Conservation (phyloP, 2,329 filamentous ascomycete species). For the Fusarium heterosporum region DNA sequence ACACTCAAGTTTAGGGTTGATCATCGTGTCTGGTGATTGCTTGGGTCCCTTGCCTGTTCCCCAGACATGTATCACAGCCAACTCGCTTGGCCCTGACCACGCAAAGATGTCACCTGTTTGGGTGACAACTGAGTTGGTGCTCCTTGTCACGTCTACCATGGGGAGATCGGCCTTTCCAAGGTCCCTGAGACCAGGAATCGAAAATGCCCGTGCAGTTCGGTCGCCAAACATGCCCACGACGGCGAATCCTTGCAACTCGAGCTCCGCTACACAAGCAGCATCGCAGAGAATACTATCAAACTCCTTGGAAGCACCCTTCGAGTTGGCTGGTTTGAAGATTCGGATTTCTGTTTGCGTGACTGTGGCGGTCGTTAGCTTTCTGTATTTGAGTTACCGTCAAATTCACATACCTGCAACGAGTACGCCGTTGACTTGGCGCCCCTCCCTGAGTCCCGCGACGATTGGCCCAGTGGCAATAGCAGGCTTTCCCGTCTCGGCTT, state of each 20-base stretch:
- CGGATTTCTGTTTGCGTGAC: constrained; percentile 78
- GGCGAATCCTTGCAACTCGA: constrained; percentile 79
- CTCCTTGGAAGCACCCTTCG: constrained; percentile 91
- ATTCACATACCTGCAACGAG: constrained; percentile 75
- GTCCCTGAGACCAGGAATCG: constrained; percentile 89
- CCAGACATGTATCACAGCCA: constrained; percentile 87
- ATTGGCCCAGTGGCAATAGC: constrained; percentile 80
- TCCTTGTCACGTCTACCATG: constrained; percentile 79
- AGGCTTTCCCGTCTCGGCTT: constrained; percentile 79
- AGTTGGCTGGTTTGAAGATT: constrained; percentile 85
- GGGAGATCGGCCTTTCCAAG: constrained; percentile 76
- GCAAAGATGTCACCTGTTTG: constrained; percentile 84
- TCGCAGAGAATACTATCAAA: constrained; percentile 89
- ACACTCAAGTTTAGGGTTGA: constrained; percentile 79
- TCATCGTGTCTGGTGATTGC: constrained; percentile 76
- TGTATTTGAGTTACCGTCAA: too few relatives aligned
- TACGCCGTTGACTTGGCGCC: constrained; percentile 80
- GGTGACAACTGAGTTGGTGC: constrained; percentile 76
- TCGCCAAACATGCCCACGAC: constrained; percentile 89
- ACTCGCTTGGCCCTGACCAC: constrained; percentile 89
- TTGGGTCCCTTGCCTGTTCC: constrained; percentile 76
- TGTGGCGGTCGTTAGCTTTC: constrained; percentile 55
- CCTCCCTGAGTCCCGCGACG: constrained; percentile 81
- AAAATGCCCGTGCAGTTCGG: constrained; percentile 81
- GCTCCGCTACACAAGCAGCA: constrained; percentile 79